Evolutionary conservation across 176 grass and related monocot species (phyloP).

Genomic region (Elaeis guineensis): DNA sequence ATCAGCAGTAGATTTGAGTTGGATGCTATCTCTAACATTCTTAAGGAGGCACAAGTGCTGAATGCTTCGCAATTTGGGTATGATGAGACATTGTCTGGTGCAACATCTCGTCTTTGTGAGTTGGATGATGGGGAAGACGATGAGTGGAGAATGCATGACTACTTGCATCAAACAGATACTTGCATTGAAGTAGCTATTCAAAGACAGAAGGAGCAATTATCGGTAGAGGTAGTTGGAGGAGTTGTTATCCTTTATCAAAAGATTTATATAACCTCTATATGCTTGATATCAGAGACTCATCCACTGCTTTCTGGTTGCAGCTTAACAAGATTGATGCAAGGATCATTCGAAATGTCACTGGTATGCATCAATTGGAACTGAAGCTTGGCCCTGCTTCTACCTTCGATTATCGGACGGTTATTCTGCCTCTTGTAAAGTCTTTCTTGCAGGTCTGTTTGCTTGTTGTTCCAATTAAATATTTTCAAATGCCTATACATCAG

Average conservation of each 20-base stretch:
- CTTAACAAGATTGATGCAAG: slow-evolving; percentile 75
- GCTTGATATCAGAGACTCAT: slow-evolving; percentile 10
- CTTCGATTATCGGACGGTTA: slow-evolving; percentile 68
- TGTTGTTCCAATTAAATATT: too few species aligned
- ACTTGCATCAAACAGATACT: slow-evolving; percentile 46
- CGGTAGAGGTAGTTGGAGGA: slow-evolving; percentile 38
- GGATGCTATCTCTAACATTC: slow-evolving; percentile 47
- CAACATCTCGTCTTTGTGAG: slow-evolving; percentile 33
- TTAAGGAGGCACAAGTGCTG: slow-evolving; percentile 61
- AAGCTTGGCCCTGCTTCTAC: slow-evolving; percentile 53
- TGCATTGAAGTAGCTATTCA: slow-evolving; percentile 37
- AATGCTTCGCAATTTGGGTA: slow-evolving; percentile 43
- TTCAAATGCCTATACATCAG: too few species aligned
- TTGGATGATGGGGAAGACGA: slow-evolving; percentile 44
- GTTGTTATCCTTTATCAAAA: background rate
- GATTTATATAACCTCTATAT: background rate
- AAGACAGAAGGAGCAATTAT: slow-evolving; percentile 49
- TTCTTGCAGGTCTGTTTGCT: slow-evolving; percentile 56
- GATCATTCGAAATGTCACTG: slow-evolving; percentile 57
- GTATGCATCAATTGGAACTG: slow-evolving; percentile 45
- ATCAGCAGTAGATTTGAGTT: slow-evolving; percentile 39
- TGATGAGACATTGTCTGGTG: slow-evolving; percentile 45
- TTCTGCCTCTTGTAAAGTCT: slow-evolving; percentile 58
- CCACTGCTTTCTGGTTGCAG: slow-evolving; percentile 32
- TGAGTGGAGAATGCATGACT: slow-evolving; percentile 57